Evolutionary conservation across 108 stramenopile species (phyloP).

Genomic region (Phaeodactylum tricornutum): DNA sequence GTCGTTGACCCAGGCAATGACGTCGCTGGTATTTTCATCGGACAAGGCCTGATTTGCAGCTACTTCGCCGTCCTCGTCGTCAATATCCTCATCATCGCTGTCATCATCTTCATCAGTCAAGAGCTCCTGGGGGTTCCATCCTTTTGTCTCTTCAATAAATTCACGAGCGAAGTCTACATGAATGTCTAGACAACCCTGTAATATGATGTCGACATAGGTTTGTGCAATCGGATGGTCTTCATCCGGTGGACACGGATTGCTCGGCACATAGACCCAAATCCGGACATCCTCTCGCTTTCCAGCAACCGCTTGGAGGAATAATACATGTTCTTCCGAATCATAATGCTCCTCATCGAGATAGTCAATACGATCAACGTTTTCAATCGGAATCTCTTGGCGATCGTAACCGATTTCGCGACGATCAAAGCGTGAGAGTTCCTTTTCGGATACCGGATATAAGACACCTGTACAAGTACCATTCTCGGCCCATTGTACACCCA

Average conservation of each 20-base stretch:
- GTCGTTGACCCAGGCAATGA: too few species aligned
- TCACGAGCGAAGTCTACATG: too few species aligned
- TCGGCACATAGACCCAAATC: constrained; percentile 53
- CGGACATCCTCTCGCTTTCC: constrained; percentile 5
- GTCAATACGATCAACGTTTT: constrained; percentile 12
- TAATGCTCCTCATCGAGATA: not conserved
- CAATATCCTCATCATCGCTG: too few species aligned
- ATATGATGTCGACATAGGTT: constrained; percentile 62
- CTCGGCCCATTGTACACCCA: too few species aligned
- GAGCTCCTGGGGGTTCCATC: too few species aligned
- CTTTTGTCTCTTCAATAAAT: too few species aligned
- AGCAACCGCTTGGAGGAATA: not conserved
- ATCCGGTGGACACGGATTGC: too few species aligned
- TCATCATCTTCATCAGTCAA: too few species aligned
- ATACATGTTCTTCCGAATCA: not conserved
- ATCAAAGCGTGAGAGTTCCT: constrained; percentile 42
- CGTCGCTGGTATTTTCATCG: too few species aligned
- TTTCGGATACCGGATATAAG: constrained; percentile 32
- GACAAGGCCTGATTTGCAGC: too few species aligned
- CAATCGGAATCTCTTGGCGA: constrained; percentile 24
- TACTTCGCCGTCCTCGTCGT: too few species aligned
- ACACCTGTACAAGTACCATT: too few species aligned
- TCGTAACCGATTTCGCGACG: constrained; percentile 53
- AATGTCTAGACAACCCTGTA: constrained; percentile 55
- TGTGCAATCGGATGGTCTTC: constrained; percentile 54